Evolutionary conservation across 2,329 filamentous ascomycete genomes (phyloP).

Genomic region (Venturia aucupariae): DNA sequence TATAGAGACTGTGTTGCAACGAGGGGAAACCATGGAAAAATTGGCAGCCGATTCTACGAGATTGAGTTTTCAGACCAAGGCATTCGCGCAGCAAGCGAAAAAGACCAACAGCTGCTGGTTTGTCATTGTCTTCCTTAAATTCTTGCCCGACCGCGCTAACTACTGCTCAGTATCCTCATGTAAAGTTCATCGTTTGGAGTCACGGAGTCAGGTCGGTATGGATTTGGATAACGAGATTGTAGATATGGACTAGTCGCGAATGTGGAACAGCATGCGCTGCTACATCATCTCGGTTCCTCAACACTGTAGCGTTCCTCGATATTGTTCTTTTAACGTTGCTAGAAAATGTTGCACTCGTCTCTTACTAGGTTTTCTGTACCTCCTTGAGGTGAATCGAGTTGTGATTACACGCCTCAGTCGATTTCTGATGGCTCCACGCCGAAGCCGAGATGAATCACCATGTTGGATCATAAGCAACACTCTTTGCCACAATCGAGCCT

Average conservation of each 20-base stretch:
- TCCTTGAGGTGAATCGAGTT: not conserved
- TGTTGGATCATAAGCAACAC: not conserved
- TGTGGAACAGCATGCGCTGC: not conserved
- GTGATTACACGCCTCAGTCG: not conserved
- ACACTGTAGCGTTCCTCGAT: not conserved
- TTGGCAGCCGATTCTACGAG: slow-evolving; percentile 89
- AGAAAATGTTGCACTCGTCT: not conserved
- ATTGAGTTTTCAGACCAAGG: slow-evolving; percentile 85
- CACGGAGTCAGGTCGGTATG: not conserved
- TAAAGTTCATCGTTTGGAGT: not conserved
- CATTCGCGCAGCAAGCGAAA: slow-evolving; percentile 77
- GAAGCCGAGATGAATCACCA: not conserved
- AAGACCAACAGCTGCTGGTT: slow-evolving; percentile 53
- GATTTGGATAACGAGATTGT: slow-evolving; percentile 1
- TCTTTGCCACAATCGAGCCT: not conserved
- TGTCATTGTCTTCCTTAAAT: slow-evolving; percentile 36
- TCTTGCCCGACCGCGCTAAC: not conserved
- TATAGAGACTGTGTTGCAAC: slow-evolving; percentile 77
- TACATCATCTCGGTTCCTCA: not conserved
- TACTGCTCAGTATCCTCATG: not conserved
- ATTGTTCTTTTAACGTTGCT: not conserved
- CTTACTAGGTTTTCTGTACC: not conserved
- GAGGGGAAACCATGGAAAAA: slow-evolving; percentile 94
- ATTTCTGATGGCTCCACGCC: not conserved
- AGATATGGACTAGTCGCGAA: not conserved